phyloP scores from a whole-genome alignment of 2,329 filamentous ascomycete species.

The Trichoderma afroharzianum region DNA sequence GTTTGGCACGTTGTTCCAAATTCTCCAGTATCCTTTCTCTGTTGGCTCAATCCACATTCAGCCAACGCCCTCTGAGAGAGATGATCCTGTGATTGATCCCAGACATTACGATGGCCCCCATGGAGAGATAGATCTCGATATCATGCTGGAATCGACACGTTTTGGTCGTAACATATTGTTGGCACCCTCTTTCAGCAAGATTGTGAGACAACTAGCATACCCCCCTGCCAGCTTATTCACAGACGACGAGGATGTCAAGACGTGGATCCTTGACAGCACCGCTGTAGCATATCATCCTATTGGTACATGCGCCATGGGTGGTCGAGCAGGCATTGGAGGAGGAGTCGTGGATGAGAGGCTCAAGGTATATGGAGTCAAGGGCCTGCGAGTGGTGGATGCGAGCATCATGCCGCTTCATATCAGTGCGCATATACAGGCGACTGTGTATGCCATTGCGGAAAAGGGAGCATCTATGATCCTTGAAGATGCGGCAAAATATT shows the following conservation, averaged over 20 bases:
- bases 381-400: constrained; percentile 25
- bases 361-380: constrained; percentile 25
- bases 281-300: constrained; percentile 40
- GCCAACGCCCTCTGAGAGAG: constrained; percentile 14
- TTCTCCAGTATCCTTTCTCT: constrained; percentile 51
- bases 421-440: constrained; percentile 27
- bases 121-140: constrained; percentile 41
- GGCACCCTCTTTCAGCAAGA: constrained; percentile 35
- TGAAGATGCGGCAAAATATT: constrained; percentile 21
- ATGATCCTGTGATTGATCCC: constrained; percentile 40
- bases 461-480: constrained; percentile 31
- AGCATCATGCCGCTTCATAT: constrained; percentile 29
- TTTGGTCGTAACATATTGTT: constrained; percentile 39
- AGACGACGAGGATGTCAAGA: constrained; percentile 20
- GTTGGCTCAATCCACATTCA: constrained; percentile 46
- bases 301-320: constrained; percentile 35
- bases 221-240: constrained; percentile 23
- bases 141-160: constrained; percentile 39
- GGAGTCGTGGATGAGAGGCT: constrained; percentile 30
- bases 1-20: constrained; percentile 47
- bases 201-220: constrained; percentile 30
- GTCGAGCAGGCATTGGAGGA: constrained; percentile 26
- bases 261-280: constrained; percentile 30
- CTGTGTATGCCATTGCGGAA: constrained; percentile 32
- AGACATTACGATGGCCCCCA: constrained; percentile 37